A percentile compares a stretch with the other conserved stretches of the same genome.
Conservation (phyloP, 1,284 basidiomycete genomes). For the Phylloboletellus chloephorus region DNA sequence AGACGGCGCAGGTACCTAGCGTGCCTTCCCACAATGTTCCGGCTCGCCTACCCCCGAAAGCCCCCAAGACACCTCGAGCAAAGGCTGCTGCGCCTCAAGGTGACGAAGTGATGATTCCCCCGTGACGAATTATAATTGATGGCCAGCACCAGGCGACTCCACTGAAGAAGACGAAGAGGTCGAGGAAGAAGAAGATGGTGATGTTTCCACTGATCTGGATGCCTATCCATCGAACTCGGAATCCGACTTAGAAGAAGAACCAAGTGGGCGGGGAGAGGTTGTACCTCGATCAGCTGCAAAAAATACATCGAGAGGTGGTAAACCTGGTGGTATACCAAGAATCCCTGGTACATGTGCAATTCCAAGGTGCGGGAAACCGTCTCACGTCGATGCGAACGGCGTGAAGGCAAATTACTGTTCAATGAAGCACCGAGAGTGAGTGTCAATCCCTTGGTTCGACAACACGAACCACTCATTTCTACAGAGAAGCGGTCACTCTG, state of each 20-base stretch:
- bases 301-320: constrained; percentile 8
- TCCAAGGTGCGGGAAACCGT: constrained; percentile 23
- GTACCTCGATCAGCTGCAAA: constrained; percentile 14
- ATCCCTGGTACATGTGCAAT: constrained; percentile 22
- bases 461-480: constrained; percentile 9
- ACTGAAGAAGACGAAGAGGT: constrained; percentile 26
- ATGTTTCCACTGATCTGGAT: constrained; percentile 28
- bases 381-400: constrained; percentile 27
- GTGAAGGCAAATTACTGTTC: constrained; percentile 30
- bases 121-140: constrained; percentile 12
- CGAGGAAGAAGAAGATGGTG: constrained; percentile 15
- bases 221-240: constrained; percentile 32
- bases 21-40: constrained; percentile 9
- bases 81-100: constrained; percentile 21
- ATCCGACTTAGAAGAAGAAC: constrained; percentile 23
- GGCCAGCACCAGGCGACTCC: constrained; percentile 18
- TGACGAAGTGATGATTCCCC: constrained; percentile 16
- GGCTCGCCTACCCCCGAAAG: constrained; percentile 7
- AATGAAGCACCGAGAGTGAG: constrained; percentile 31
- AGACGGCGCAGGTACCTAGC: constrained; percentile 8
- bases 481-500: constrained; percentile 30
- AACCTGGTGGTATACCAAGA: constrained; percentile 9
- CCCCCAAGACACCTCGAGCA: constrained; percentile 10
- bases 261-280: constrained; percentile 7
- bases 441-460: constrained; percentile 1